Evolutionary conservation across 805 yeast species (phyloP).

Genomic region (Saccharomyces kudriavzevii): DNA sequence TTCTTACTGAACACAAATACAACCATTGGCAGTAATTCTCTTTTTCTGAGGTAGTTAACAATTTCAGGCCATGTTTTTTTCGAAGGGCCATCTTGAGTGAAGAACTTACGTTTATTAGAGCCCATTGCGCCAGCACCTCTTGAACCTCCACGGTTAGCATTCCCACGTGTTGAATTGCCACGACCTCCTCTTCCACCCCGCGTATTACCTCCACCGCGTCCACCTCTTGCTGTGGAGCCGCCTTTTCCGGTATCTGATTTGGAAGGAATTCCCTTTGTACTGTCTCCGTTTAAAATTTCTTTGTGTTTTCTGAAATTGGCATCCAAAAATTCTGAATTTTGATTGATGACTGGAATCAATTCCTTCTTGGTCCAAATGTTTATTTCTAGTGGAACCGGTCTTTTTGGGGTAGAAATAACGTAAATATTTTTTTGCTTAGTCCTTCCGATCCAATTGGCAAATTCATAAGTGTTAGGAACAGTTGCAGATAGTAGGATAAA

Average conservation of each 20-base stretch:
- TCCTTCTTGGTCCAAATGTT: constrained; percentile 75
- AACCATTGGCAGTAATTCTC: constrained; percentile 81
- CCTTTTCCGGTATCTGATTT: constrained; percentile 21
- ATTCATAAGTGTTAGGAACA: constrained; percentile 95
- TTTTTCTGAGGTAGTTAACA: constrained; percentile 58
- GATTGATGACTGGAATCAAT: constrained; percentile 63
- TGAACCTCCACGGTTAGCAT: constrained; percentile 30
- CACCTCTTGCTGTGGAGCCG: constrained; percentile 19
- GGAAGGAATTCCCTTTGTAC: constrained; percentile 16
- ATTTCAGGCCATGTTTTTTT: constrained; percentile 71
- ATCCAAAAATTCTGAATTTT: constrained; percentile 61
- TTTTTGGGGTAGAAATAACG: constrained; percentile 90
- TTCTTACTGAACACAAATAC: constrained; percentile 89
- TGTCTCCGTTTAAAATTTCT: constrained; percentile 39
- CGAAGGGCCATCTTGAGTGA: constrained; percentile 58
- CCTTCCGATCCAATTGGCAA: constrained; percentile 98
- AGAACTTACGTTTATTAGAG: constrained; percentile 30
- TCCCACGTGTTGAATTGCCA: constrained; percentile 25
- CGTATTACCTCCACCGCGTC: constrained; percentile 20
- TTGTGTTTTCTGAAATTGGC: constrained; percentile 54
- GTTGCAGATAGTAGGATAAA: constrained; percentile 89
- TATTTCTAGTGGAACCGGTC: constrained; percentile 93
- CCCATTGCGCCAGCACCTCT: constrained; percentile 36
- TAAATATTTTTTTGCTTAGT: constrained; percentile 93
- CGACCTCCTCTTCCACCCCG: constrained; percentile 22